Base-by-base conservation (phyloP, 768 basidiomycete species). In the Rhizopogon rudus region DNA sequence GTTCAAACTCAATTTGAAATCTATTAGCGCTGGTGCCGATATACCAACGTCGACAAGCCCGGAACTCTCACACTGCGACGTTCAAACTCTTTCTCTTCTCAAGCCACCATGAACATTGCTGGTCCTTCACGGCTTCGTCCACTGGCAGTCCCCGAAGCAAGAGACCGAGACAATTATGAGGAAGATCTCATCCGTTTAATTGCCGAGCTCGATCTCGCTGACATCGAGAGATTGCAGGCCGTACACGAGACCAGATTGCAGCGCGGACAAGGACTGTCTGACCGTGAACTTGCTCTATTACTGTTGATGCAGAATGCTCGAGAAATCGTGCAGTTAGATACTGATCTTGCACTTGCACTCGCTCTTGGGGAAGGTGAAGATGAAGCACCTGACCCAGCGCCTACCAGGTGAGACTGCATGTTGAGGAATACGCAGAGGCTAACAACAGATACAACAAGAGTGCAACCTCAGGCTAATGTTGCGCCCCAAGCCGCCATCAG, bases 281-380 rank as follows among this genome's bases (percentile, higher is more conserved):
- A 69, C 43, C 58, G 58, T 2, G 67, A 69, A 6, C 1, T 63
- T 2, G 67, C 67, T 2, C 59, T 68, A 54, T 57, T 57, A 25
- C 50, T 67, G 35, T 53, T 69, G 12, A 33, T 68, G 16, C 59
- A 64, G 31, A 67, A 72, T 20, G 63, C 60, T 9, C 60, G 49
- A 39, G 54, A 46, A 4, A 29, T 68, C 42, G 56, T 54, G 4
- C 16, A 37, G 29, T n/a, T 64, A n/a, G 40, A 65, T 35, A 39
- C 63, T 13, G 71, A 71, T 31, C 54, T 54, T 35, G 51, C 29
- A 3, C 41, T 71, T 50, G 69, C 69, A 3, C 51, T 68, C 4
- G 63, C 63, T 14, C 28, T 8, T 2, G 62, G 52, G 3, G 63
- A 60, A 13, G 53, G 39, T 25, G 25, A 25, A 25, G 25, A 25